Evolutionary conservation across 176 grass and related monocot genomes (phyloP).

Genomic region (Microstegium vimineum): DNA sequence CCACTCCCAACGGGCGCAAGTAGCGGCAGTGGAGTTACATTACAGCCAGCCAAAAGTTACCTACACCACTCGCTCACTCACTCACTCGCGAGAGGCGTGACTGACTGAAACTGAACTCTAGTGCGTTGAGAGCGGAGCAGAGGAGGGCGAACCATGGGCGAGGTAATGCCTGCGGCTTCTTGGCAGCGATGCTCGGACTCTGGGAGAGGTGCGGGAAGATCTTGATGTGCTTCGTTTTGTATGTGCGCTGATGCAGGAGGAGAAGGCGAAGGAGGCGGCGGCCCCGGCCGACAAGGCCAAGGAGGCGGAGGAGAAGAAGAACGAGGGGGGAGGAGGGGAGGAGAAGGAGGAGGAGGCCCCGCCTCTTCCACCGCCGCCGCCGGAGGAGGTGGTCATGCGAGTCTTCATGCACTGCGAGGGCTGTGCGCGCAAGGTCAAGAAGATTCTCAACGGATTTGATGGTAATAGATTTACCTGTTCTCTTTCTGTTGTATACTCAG

Average conservation of each 20-base stretch:
- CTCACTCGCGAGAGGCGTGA: constrained; percentile 6
- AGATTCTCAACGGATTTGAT: constrained; percentile 42
- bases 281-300: not conserved
- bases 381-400: constrained; percentile 57
- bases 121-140: not conserved
- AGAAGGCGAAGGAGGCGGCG: constrained; percentile 25
- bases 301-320: constrained; percentile 12
- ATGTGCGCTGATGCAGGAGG: constrained; percentile 23
- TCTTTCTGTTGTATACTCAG: not conserved
- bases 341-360: not conserved
- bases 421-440: constrained; percentile 53
- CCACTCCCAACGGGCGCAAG: not conserved
- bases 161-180: constrained; percentile 23
- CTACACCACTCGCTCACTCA: not conserved
- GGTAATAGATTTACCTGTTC: constrained; percentile 9
- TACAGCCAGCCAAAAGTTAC: constrained; percentile 25
- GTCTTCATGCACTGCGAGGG: constrained; percentile 65
- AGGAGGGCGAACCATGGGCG: constrained; percentile 20
- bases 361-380: constrained; percentile 14
- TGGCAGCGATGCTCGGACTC: not conserved
- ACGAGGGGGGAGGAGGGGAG: not conserved
- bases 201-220: not conserved
- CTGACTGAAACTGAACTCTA: not conserved
- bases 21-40: not conserved
- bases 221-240: constrained; percentile 2